Base-by-base conservation (phyloP, 306 rosid genomes). In the Citrullus amarus region DNA sequence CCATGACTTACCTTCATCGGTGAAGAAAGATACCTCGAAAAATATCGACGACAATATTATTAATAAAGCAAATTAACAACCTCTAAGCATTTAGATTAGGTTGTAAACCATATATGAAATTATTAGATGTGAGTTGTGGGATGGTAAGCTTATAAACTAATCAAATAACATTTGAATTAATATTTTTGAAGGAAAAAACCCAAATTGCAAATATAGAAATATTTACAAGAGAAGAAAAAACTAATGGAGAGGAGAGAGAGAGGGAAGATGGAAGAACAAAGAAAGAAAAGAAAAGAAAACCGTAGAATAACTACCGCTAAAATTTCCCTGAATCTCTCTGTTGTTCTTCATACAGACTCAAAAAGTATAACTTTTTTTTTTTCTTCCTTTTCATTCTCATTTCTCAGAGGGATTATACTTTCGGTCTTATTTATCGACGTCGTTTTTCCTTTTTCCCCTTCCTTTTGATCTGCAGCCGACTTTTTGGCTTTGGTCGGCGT, bases 401-500 rank as follows among this genome's bases (percentile, higher is more conserved):
- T 60, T 79, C 58, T 8, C 34, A 70, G 34, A 7, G 32, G 36
- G 58, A 84, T 43, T 60, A 20, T 5, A 79, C 79, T 78, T 84
- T 84, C 79, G 82, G 89, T 68, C 3, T 15, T 48, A 48, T 48
- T 48, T 2, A 79, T 73, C 54, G 78, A 13, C 16, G 61, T 75
- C 82, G 58, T 76, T 8, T n/a, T 55, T 55, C 17, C 18, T 48
- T 78, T 84, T 77, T 50, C 4, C 9, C 32, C 15, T 67, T 46
- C 32, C 15, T 67, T 46, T 63, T 43, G 12, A 62, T 80, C 83
- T 43, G 76, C 83, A 68, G 86, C 86, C 87, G 86, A 87, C 89
- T 77, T 80, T 86, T 85, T 81, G 81, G 80, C 56, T 34, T 34
- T 56, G 70, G 96, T 87, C 89, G 92, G 89, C 85, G 57, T 84